Base-by-base conservation (phyloP, 2,329 filamentous ascomycete species). In the Lomentospora prolificans region DNA sequence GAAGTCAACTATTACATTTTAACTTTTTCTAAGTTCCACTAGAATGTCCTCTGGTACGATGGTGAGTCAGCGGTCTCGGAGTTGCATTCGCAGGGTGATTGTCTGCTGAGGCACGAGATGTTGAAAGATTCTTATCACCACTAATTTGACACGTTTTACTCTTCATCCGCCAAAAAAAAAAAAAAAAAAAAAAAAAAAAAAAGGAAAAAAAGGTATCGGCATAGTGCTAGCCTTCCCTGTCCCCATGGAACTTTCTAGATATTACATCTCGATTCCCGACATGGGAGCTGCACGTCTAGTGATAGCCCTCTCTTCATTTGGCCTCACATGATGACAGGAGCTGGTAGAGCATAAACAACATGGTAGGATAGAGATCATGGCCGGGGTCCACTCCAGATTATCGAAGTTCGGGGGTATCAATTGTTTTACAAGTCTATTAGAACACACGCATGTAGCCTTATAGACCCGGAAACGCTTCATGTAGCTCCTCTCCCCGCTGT, bases 401-500 rank as follows among this genome's bases (percentile, higher is more conserved):
- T 51, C n/a, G 27, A 51, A 24, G 50, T 24, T 31, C 27, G n/a
- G n/a, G 30, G 24, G 30, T 33, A 51, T 31, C 27, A 33, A 30
- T 9, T 30, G n/a, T 51, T 30, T 51, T 51, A 30, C 27, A 9
- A 19, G 50, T 28, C 4, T 14, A 7, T 7, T 6, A 33, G 6
- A 33, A 41, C 51, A n/a, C 12, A 22, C 24, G 33, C 50, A 52
- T 50, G 36, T 41, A 41, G 30, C 12, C 6, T 33, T 33, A 12
- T 22, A 19, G 27, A 28, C 19, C 19, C 30, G 17, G n/a, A 28
- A 12, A 12, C 9, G 7, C 19, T 22, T 14, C 22, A 24, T 50
- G 48, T 5, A 53, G 52, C 14, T 54, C 80, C 81, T 64, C 81
- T 73, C 3, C 81, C 81, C 36, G 75, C 77, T 55, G 82, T 64